Base-by-base conservation (phyloP, 345 rosid genomes). In the Durio zibethinus region DNA sequence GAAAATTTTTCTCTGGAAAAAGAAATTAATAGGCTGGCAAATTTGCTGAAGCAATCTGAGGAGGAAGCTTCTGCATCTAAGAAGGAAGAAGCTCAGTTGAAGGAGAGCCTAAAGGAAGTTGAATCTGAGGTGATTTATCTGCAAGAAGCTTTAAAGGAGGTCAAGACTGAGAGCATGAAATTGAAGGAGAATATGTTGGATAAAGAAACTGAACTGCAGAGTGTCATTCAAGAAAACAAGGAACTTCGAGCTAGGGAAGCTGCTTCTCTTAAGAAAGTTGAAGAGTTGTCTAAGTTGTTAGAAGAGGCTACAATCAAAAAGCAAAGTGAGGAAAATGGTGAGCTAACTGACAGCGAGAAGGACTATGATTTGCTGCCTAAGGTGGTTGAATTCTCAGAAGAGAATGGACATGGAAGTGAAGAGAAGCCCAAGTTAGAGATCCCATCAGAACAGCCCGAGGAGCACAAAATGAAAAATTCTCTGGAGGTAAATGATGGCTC, bases 331-430 rank as follows among this genome's bases (percentile, higher is more conserved):
- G 96, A 89, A 86, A 89, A 84, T 45, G 90, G 92, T 4, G 94
- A 93, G 84, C 91, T 93, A 29, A 82, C 92, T 12, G 94, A 90
- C 80, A 90, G 87, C 71, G 99, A 93, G 75, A 90, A 91, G 78
- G 99, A 96, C 76, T 93, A 93, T 78, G 98, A 95, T 85, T 82
- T 95, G 86, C 87, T 93, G 69, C 98, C 97, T 2, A 92, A 93
- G 80, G 97, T 90, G 76, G 92, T 92, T 62, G 98, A 93, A 77
- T 93, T 93, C 79, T 95, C 97, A 16, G 93, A 92, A 86, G 96
- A 92, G 86, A 96, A 95, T 76, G 98, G 97, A 62, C 97, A 91
- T 79, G 88, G 79, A 67, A 84, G 83, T 50, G 97, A 93, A 84
- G 94, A 90, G 83, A 91, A 88, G 75, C 82, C 86, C 68, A 86